Evolutionary conservation across 73 alveolate genomes (phyloP).

Genomic region (Halteria grandinella): DNA sequence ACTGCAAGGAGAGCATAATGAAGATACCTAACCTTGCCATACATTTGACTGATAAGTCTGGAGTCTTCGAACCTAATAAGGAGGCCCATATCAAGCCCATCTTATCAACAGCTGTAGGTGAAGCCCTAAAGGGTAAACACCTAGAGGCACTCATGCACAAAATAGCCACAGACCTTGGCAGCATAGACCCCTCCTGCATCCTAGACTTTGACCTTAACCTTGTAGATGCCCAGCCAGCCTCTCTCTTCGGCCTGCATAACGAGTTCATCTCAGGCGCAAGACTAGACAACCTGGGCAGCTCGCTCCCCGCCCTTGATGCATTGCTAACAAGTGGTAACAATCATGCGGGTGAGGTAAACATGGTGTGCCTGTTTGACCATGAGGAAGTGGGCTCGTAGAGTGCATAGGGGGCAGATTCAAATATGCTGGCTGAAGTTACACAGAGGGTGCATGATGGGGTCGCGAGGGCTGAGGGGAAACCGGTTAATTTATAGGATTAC

Average conservation of each 20-base stretch:
- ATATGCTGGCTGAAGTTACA: slow-evolving; percentile 80
- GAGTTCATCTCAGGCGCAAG: slow-evolving; percentile 95
- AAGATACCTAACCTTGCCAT: slow-evolving; percentile 96
- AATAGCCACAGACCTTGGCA: slow-evolving; percentile 82
- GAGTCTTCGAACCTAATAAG: slow-evolving; percentile 84
- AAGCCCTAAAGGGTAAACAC: slow-evolving; percentile 84
- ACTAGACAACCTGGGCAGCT: slow-evolving; percentile 92
- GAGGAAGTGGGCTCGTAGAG: slow-evolving; percentile 97
- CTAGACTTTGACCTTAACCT: slow-evolving; percentile 90
- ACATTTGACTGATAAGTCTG: slow-evolving; percentile 92
- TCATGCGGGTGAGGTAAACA: slow-evolving; percentile 83
- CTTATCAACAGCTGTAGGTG: slow-evolving; percentile 82
- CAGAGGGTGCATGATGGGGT: slow-evolving; percentile 84
- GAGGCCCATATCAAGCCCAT: slow-evolving; percentile 95
- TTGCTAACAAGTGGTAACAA: slow-evolving; percentile 59
- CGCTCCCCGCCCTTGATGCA: slow-evolving; percentile 84
- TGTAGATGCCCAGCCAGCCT: slow-evolving; percentile 94
- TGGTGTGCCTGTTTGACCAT: slow-evolving; percentile 92
- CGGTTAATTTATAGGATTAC: no score
- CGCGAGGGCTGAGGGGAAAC: slow-evolving; percentile 66
- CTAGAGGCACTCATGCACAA: slow-evolving; percentile 74
- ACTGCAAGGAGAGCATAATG: slow-evolving; percentile 86
- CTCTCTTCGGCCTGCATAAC: slow-evolving; percentile 89
- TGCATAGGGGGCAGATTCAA: slow-evolving; percentile 95
- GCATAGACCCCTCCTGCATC: slow-evolving; percentile 79